Evolutionary conservation across 176 grass and related monocot species (phyloP), one percentile per base, ranked within the genome.

Genomic region (Ampelocalamus luodianensis): DNA sequence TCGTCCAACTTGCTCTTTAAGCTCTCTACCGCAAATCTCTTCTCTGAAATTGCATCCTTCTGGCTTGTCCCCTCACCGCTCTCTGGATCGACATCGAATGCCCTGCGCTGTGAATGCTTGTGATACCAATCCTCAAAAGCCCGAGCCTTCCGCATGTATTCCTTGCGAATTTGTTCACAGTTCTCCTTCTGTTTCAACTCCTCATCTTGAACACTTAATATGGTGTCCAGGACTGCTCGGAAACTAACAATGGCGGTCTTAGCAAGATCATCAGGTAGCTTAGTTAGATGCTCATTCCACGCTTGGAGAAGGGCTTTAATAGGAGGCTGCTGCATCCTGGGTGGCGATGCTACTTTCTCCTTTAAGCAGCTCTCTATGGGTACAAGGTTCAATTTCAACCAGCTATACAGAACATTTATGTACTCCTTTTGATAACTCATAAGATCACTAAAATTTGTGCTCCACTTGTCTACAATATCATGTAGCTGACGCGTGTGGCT

Each of bases 341-440:
- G 91, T 61, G 93, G 93, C 5, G 97, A 99, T 38, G 97, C 86
- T 82, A 92, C 97, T 83, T 88, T 99, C 83, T 94, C 97, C 74
- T 94, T 99, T 83, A 99, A 88, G 77, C 88, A 92, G 86, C 93
- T 99, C 86, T 99, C 97, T 44, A 99, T 94, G 56, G 97, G 97
- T 75, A 92, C 78, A 87, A 96, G 86, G 29, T 94, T 99, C 85
- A 94, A 53, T 71, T 96, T 99, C 80, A 96, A 78, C 97, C 97
- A 99, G 72, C 88, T 59, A 65, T 92, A 90, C 0, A 99, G 92
- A 87, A 71, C 82, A 77, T 89, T 76, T 72, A 94, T 91, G 82
- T 96, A 99, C 51, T 94, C 91, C 86, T 91, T 96, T 59, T 99
- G 97, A 72, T 91, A 51, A 36, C 26, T 81, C 75, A 99, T 88